These are phyloP conservation scores for Ophiocordyceps camponoti-floridani DNA, from an alignment of 2,329 filamentous ascomycete genomes.

Conservation along the genomic window DNA sequence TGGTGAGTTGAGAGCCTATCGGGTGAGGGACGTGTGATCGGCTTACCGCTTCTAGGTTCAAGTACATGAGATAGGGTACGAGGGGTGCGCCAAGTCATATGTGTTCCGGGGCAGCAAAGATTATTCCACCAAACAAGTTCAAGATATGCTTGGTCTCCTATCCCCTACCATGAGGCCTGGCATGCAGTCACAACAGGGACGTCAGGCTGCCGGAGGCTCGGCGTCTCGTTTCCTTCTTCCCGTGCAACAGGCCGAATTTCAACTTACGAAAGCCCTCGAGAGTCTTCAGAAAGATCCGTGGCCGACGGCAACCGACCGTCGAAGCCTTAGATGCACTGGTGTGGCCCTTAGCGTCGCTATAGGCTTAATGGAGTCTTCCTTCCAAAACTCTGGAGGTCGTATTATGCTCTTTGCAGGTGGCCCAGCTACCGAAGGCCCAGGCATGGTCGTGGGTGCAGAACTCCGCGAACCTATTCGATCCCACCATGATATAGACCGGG, in stretches of 20 bases:
- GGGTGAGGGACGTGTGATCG: not conserved
- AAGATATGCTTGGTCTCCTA: conserved; percentile 88
- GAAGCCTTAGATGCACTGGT: conserved; percentile 80
- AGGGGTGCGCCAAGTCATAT: conserved; percentile 95
- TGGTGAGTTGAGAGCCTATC: conserved; percentile 36
- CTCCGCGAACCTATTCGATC: conserved; percentile 91
- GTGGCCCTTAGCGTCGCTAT: conserved; percentile 93
- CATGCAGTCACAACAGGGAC: conserved; percentile 56
- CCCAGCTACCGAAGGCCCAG: conserved; percentile 85
- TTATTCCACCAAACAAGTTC: conserved; percentile 95
- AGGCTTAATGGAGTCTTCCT: conserved; percentile 81
- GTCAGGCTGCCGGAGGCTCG: conserved; percentile 59
- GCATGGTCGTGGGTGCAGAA: conserved; percentile 91
- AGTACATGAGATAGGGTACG: conserved; percentile 95
- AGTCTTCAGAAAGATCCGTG: conserved; percentile 93
- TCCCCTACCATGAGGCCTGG: conserved; percentile 57
- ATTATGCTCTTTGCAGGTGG: conserved; percentile 97
- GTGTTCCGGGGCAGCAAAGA: conserved; percentile 97
- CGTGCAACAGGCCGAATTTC: conserved; percentile 90
- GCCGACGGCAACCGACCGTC: conserved; percentile 87
- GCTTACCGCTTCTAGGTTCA: conserved; percentile 42
- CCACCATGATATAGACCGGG: conserved; percentile 95
- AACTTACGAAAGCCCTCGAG: conserved; percentile 90
- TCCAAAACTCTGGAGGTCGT: conserved; percentile 84
- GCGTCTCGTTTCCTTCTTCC: conserved; percentile 83